Evolutionary conservation across 2,329 filamentous ascomycete genomes (phyloP).

Genomic region (Colletotrichum tabaci): DNA sequence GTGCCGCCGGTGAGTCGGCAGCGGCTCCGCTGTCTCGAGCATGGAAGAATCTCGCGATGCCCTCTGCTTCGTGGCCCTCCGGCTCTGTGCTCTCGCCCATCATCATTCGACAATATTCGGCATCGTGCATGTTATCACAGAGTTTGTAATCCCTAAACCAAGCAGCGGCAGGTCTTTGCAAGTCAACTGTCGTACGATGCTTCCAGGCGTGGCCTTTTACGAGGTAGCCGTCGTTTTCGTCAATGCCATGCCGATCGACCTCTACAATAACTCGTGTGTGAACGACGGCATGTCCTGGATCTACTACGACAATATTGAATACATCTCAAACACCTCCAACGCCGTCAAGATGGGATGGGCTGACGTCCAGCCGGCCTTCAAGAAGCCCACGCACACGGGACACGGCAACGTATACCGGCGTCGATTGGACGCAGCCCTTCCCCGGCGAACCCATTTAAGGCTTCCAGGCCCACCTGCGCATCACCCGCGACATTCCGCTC

Average conservation of each 20-base stretch:
- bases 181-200: neutral
- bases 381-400: neutral
- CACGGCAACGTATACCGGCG: neutral
- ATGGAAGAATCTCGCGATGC: neutral
- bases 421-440: neutral
- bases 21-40: neutral
- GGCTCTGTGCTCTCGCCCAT: neutral
- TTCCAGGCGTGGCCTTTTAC: neutral
- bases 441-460: neutral
- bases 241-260: neutral
- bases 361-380: neutral
- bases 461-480: constrained; percentile 3
- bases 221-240: neutral
- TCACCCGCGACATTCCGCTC: neutral
- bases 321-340: neutral
- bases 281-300: neutral
- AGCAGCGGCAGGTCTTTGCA: neutral
- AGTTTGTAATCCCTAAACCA: neutral
- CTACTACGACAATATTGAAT: neutral
- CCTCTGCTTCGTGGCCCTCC: neutral
- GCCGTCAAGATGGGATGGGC: neutral
- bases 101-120: too few species aligned
- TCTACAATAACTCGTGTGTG: neutral
- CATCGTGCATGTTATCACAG: neutral
- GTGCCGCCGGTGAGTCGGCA: neutral